Conservation (phyloP, 108 stramenopile genomes). For the Skeletonema marinoi region DNA sequence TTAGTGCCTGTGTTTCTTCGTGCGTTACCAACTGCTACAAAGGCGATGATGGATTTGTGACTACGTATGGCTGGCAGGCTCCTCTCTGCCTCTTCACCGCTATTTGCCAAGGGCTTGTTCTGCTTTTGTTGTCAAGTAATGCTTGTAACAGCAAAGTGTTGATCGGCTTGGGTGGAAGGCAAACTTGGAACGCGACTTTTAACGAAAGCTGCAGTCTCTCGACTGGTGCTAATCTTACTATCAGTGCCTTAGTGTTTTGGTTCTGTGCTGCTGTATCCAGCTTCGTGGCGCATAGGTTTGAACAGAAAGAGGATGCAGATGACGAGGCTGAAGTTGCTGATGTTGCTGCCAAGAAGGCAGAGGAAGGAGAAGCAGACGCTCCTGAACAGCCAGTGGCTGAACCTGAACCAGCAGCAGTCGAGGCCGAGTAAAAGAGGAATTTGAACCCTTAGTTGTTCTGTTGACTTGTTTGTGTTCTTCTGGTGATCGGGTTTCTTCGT, state of each 20-base stretch:
- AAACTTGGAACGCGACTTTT: not conserved
- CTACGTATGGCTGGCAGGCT: not conserved
- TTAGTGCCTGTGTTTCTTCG: not conserved
- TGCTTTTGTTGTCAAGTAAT: not conserved
- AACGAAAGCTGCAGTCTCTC: not conserved
- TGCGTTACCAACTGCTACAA: not conserved
- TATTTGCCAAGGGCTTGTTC: not conserved
- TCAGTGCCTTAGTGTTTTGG: not conserved
- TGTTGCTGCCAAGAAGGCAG: not conserved
- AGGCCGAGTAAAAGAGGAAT: not conserved
- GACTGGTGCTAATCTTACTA: not conserved
- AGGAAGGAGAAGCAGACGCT: not conserved
- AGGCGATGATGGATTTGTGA: not conserved
- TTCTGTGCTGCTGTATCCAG: not conserved
- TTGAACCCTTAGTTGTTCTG: not conserved
- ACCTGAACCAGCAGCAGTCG: not conserved
- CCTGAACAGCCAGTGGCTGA: not conserved
- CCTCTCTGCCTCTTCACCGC: conserved; percentile 2
- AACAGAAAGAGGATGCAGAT: not conserved
- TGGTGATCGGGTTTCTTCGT: not conserved
- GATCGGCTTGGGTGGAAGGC: not conserved
- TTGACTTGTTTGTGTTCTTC: not conserved
- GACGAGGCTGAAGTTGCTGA: not conserved
- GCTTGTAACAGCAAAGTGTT: conserved; percentile 1
- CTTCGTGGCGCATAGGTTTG: not conserved